phyloP scores from a whole-genome alignment of 2,329 filamentous ascomycete species.

The Ophiocordyceps camponoti-floridani region DNA sequence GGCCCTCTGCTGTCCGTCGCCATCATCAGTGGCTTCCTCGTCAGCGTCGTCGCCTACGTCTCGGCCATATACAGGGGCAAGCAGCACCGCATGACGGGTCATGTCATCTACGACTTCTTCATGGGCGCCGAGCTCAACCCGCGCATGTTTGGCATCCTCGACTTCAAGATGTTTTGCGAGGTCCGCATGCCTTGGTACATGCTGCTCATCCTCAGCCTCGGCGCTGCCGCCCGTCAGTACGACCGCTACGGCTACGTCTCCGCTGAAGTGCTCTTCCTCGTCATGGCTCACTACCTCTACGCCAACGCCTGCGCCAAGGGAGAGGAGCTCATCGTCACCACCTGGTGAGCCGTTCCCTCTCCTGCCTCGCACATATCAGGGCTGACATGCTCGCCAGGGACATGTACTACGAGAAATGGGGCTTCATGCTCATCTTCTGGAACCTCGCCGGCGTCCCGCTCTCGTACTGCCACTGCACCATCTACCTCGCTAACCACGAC shows the following conservation, averaged over 20 bases:
- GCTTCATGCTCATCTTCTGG: constrained; percentile 98
- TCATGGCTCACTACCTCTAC: constrained; percentile 84
- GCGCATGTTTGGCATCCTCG: constrained; percentile 62
- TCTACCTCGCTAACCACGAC: constrained; percentile 73
- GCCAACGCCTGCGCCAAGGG: constrained; percentile 86
- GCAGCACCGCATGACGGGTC: constrained; percentile 88
- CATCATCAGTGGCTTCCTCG: constrained; percentile 75
- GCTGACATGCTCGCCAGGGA: constrained; percentile 30
- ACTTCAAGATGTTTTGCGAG: constrained; percentile 94
- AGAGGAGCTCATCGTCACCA: constrained; percentile 77
- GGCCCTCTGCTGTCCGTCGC: constrained; percentile 84
- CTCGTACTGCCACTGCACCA: constrained; percentile 83
- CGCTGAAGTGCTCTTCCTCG: constrained; percentile 65
- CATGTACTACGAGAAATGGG: constrained; percentile 95
- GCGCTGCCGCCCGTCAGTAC: constrained; percentile 64
- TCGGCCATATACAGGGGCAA: constrained; percentile 66
- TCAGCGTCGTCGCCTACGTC: constrained; percentile 69
- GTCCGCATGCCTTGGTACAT: constrained; percentile 88
- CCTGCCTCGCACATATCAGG: no score
- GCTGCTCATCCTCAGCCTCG: constrained; percentile 60
- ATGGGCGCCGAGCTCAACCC: constrained; percentile 82
- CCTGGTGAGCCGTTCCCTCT: constrained; percentile 31
- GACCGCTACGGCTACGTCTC: constrained; percentile 74
- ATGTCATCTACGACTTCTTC: constrained; percentile 73
- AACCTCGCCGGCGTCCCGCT: constrained; percentile 83